Conservation (phyloP, 2,329 filamentous ascomycete species). For the Botrytis squamosa region DNA sequence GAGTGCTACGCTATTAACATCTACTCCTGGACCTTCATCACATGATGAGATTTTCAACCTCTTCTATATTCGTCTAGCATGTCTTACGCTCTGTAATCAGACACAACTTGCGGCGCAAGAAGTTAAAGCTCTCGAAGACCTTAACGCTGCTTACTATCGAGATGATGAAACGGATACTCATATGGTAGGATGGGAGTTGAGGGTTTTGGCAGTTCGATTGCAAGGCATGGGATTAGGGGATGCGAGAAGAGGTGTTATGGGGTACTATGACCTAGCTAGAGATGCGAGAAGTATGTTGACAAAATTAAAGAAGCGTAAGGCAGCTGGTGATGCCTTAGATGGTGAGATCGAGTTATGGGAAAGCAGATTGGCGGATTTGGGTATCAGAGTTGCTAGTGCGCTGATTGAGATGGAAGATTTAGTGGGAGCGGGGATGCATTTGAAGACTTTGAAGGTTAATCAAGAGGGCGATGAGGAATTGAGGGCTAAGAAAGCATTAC, state of each 20-base stretch:
- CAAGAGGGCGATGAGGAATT: slow-evolving; percentile 42
- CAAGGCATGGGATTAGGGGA: slow-evolving; percentile 87
- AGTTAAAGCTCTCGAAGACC: slow-evolving; percentile 61
- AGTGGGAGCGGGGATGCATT: slow-evolving; percentile 71
- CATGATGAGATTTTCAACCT: slow-evolving; percentile 69
- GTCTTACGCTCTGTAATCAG: slow-evolving; percentile 75
- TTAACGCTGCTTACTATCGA: slow-evolving; percentile 56
- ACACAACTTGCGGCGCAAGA: slow-evolving; percentile 67
- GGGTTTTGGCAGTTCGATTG: slow-evolving; percentile 77
- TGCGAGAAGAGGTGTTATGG: slow-evolving; percentile 78
- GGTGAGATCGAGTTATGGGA: slow-evolving; percentile 65
- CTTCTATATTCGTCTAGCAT: slow-evolving; percentile 78
- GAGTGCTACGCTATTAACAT: slow-evolving; percentile 60
- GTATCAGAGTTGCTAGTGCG: slow-evolving; percentile 63
- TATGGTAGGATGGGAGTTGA: slow-evolving; percentile 83
- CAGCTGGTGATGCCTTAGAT: slow-evolving; percentile 19
- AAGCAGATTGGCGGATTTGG: slow-evolving; percentile 69
- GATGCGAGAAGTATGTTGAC: slow-evolving; percentile 67
- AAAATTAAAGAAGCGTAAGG: slow-evolving; percentile 43
- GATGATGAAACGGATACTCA: slow-evolving; percentile 56
- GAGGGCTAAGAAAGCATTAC: slow-evolving; percentile 55
- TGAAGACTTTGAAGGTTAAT: slow-evolving; percentile 54
- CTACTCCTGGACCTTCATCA: slow-evolving; percentile 54
- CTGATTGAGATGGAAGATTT: slow-evolving; percentile 86
- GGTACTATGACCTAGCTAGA: slow-evolving; percentile 81